A percentile compares a stretch with the other conserved stretches of the same genome.
Conservation (phyloP, 495 filamentous ascomycete species). For the Letharia lupina region DNA sequence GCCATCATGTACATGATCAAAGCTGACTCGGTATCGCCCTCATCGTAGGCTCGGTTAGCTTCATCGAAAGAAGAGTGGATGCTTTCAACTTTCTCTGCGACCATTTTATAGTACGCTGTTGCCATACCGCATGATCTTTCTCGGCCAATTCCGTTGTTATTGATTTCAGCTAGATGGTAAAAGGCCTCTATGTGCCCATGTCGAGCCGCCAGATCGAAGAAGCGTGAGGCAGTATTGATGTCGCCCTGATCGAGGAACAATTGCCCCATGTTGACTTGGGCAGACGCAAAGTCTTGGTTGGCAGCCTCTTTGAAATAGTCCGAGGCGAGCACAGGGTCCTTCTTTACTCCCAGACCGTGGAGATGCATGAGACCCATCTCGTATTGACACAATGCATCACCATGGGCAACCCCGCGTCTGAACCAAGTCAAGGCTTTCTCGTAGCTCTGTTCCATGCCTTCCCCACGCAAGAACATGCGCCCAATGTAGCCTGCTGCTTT, state of each 20-base stretch:
- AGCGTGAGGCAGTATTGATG: slow-evolving; percentile 62
- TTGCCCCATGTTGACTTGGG: slow-evolving; percentile 74
- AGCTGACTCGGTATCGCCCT: slow-evolving; percentile 78
- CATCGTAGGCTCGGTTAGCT: slow-evolving; percentile 75
- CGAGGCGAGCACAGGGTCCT: slow-evolving; percentile 65
- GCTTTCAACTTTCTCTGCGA: slow-evolving; percentile 80
- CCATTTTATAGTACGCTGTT: slow-evolving; percentile 86
- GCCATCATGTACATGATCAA: slow-evolving; percentile 82
- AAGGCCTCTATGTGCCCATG: slow-evolving; percentile 87
- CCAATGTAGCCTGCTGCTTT: slow-evolving; percentile 90
- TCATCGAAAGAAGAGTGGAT: slow-evolving; percentile 79
- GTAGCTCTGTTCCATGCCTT: slow-evolving; percentile 76
- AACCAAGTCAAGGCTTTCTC: slow-evolving; percentile 78
- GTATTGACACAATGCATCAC: slow-evolving; percentile 80
- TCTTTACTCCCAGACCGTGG: slow-evolving; percentile 68
- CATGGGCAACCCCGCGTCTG: slow-evolving; percentile 65
- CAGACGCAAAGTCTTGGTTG: slow-evolving; percentile 73
- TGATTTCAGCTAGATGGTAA: slow-evolving; percentile 91
- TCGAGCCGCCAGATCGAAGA: slow-evolving; percentile 87
- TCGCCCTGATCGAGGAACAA: slow-evolving; percentile 89
- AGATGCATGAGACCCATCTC: slow-evolving; percentile 81
- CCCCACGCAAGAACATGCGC: slow-evolving; percentile 85
- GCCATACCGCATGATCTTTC: slow-evolving; percentile 76
- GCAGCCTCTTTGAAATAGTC: slow-evolving; percentile 76
- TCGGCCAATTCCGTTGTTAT: slow-evolving; percentile 67